A percentile compares a stretch with the other conserved stretches of the same genome.
phyloP scores from a whole-genome alignment of 306 rosid genomes.

The Vigna nakashimae region DNA sequence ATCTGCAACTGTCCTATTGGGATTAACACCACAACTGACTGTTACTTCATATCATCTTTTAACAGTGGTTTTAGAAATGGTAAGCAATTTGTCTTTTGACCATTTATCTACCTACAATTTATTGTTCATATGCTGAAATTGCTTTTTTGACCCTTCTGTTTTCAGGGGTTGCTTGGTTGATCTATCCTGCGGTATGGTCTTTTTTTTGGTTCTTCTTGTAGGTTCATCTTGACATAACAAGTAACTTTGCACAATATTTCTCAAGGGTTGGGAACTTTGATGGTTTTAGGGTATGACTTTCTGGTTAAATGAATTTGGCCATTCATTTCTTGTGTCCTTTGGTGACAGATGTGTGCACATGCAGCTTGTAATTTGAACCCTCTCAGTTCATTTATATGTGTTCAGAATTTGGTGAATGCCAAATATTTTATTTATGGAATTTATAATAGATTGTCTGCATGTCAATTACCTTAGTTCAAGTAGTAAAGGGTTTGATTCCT shows the following conservation, averaged over 20 bases:
- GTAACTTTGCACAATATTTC: conserved; percentile 19
- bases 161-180: conserved; percentile 61
- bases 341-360: conserved; percentile 43
- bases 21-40: conserved; percentile 67
- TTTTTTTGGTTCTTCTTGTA: conserved; percentile 42
- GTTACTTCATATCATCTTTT: conserved; percentile 62
- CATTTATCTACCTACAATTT: neutral
- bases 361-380: conserved; percentile 34
- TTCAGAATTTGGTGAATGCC: conserved; percentile 28
- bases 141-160: conserved; percentile 31
- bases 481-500: neutral
- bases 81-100: conserved; percentile 37
- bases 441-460: neutral
- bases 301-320: conserved; percentile 32
- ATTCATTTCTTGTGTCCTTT: conserved; percentile 14
- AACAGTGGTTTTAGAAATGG: conserved; percentile 60
- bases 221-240: conserved; percentile 16
- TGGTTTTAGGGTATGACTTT: conserved; percentile 10
- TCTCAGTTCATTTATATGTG: conserved; percentile 34
- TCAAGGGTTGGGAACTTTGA: conserved; percentile 29
- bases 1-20: conserved; percentile 83
- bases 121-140: conserved; percentile 10
- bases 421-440: neutral
- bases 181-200: conserved; percentile 48
- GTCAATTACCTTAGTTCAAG: neutral